Evolutionary conservation across 1,284 basidiomycete genomes (phyloP), one percentile per base, ranked within the genome.

Genomic region (Porogramme epimiltina): DNA sequence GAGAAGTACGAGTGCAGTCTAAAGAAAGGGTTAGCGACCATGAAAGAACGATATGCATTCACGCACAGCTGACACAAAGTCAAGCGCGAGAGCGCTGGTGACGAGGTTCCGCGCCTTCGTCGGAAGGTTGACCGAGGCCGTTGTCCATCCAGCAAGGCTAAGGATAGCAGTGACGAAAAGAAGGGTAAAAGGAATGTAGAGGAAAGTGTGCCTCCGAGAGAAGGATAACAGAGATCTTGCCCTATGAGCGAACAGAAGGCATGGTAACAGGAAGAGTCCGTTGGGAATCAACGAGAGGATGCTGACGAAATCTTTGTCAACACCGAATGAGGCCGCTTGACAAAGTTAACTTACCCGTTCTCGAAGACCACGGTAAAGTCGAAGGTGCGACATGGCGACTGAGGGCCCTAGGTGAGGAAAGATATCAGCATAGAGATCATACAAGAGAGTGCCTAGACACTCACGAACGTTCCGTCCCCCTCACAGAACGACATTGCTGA

Each of bases 301-400:
- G 23, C 45, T 46, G 28, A 15, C 8, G 28, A 34, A n/a, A n/a
- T n/a, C n/a, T n/a, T n/a, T n/a, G n/a, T n/a, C 9, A 39, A 38
- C n/a, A 13, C 4, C 15, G 20, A 22, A 28, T 46, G 9, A 20
- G 36, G 11, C 18, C 25, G 23, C n/a, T 3, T n/a, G n/a, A n/a
- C n/a, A n/a, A n/a, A n/a, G n/a, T n/a, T n/a, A 23, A 24, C 20
- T 18, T 28, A 46, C 45, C 45, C 28, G 22, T 28, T 46, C 36
- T 46, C 45, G 37, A 46, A 46, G 20, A 46, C 24, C 23, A 46
- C 45, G 4, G 45, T 46, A 36, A 46, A 46, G 36, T 46, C 45
- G 25, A 46, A 46, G 10, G 13, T 28, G 4, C 45, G 34, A 23
- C 45, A 46, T 3, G 34, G 3, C 2, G 45, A 39, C 36, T 39